A percentile compares a stretch with the other conserved stretches of the same genome.
Conservation (phyloP, 208 protist species). For the Angomonas desouzai region DNA sequence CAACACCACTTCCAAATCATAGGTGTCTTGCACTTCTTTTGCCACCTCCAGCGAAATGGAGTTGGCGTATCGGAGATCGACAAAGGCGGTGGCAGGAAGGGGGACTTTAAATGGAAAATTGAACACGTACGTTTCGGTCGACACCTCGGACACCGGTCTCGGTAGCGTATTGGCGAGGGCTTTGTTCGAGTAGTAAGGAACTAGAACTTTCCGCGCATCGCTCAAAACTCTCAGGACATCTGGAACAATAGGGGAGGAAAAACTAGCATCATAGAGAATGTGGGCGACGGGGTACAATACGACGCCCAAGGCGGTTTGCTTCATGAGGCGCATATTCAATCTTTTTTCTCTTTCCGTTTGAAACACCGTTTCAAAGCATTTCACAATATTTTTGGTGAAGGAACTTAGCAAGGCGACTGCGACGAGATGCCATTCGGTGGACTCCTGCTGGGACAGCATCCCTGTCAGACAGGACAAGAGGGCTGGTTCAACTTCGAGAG, state of each 20-base stretch:
- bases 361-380: slow-evolving; percentile 1
- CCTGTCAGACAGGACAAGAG: slow-evolving; percentile 58
- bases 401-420: slow-evolving; percentile 22
- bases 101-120: slow-evolving; percentile 47
- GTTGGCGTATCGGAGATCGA: slow-evolving; percentile 55
- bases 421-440: slow-evolving; percentile 75
- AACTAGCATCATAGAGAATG: slow-evolving; percentile 40
- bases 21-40: background rate
- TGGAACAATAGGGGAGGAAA: background rate
- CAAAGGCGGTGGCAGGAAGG: slow-evolving; percentile 52
- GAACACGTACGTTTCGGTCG: background rate
- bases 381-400: slow-evolving; percentile 7
- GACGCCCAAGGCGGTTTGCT: slow-evolving; percentile 52
- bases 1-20: background rate
- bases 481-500: slow-evolving; percentile 16
- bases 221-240: background rate
- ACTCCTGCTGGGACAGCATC: slow-evolving; percentile 59
- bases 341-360: background rate
- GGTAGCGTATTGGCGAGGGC: background rate
- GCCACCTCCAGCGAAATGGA: slow-evolving; percentile 9
- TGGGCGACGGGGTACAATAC: slow-evolving; percentile 77
- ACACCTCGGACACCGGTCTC: background rate
- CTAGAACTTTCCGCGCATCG: background rate
- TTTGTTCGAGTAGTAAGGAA: slow-evolving; percentile 11
- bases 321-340: background rate